Percentiles rank a stretch among this genome's conserved stretches.
These are phyloP conservation scores for Chimonanthus salicifolius DNA, from an alignment of 164 flowering plant species.

Conservation along the genomic window DNA sequence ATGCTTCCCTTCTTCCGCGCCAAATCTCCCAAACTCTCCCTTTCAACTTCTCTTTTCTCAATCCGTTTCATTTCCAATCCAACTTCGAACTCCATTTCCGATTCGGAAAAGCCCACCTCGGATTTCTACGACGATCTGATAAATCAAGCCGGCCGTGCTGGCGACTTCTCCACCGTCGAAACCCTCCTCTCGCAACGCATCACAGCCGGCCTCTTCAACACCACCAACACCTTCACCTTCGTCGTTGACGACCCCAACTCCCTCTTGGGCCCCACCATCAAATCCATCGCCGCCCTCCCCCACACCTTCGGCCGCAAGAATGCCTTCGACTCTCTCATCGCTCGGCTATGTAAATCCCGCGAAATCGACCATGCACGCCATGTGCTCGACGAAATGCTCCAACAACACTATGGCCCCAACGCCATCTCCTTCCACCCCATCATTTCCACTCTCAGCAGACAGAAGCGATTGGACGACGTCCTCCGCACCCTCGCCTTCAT, in stretches of 20 bases:
- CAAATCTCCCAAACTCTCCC: background rate
- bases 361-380: conserved; percentile 22
- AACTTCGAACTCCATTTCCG: background rate
- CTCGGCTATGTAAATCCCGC: conserved; percentile 33
- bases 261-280: conserved; percentile 27
- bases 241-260: conserved; percentile 22
- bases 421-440: conserved; percentile 45
- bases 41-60: background rate
- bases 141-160: conserved; percentile 35
- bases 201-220: conserved; percentile 44
- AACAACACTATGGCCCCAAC: conserved; percentile 17
- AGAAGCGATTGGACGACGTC: conserved; percentile 31
- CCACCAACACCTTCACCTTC: conserved; percentile 53
- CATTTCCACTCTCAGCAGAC: conserved; percentile 31
- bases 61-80: background rate
- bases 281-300: conserved; percentile 33
- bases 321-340: conserved; percentile 45
- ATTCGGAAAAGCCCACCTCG: conserved; percentile 14
- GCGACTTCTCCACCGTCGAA: conserved; percentile 39
- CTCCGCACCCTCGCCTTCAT: conserved; percentile 35
- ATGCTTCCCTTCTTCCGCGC: background rate
- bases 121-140: conserved; percentile 45
- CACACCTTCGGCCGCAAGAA: conserved; percentile 31
- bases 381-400: conserved; percentile 32
- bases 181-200: conserved; percentile 43